Base-by-base conservation (phyloP, 164 flowering plant species). In the Tetracentron sinense region DNA sequence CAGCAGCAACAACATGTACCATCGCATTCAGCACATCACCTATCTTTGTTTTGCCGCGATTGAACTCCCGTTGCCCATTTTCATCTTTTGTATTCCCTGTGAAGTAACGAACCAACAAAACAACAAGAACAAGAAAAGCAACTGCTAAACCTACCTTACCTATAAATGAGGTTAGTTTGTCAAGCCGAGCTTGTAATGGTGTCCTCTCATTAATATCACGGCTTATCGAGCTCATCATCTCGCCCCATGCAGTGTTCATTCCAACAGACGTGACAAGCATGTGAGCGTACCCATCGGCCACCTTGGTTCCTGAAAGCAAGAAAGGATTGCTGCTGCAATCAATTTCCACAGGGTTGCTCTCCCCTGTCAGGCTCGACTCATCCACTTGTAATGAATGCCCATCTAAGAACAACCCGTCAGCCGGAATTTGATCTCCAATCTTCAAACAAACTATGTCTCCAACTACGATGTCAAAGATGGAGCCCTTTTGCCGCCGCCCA, bases 181-280 rank as follows among this genome's bases (percentile, higher is more conserved):
- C 69, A 16, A 88, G 81, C 20, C 89, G 69, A 0, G 23, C 79
- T 62, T 88, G 94, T 26, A 88, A 58, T 15, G 90, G 94, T 0
- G 94, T 88, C 38, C 70, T 66, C 59, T 85, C 86, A 19, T 57
- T 33, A 6, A 69, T 63, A 56, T 81, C 83, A 0, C 64, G 54
- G 53, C 58, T 71, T 22, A 84, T 77, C 1, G 78, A 54, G 76
- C 84, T 81, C 95, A 85, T 86, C 85, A 82, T 77, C 66, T 78
- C 79, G 0, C 81, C 81, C 83, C 79, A 75, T 2, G 68, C 19
- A 0, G 81, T 77, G 62, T 74, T 74, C 76, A 63, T 79, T 17
- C 78, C 83, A 0, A 79, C 80, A 11, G 62, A 75, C 20, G 86
- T 82, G 7, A 80, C 85, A 2, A 82, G 55, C 87, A 86, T 84